Percentiles rank a stretch among this genome's conserved stretches.
Conservation (phyloP, 352 stramenopile genomes). For the Albugo candida region DNA sequence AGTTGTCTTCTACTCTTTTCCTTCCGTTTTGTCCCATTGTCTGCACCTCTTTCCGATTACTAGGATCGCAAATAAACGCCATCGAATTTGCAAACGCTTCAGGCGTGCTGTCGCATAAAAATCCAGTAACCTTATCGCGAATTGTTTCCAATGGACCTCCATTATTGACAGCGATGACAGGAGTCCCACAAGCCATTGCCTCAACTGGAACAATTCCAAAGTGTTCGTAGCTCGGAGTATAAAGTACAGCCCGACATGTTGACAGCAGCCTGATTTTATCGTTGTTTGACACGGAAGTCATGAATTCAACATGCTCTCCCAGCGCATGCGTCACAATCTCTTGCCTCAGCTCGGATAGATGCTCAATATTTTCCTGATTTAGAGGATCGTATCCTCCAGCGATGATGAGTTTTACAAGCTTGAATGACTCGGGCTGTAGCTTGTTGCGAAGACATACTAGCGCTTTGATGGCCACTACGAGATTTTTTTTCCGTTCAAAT, state of each 20-base stretch:
- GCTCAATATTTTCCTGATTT: slow-evolving; percentile 92
- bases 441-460: slow-evolving; percentile 33
- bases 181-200: slow-evolving; percentile 89
- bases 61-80: slow-evolving; percentile 24
- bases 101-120: slow-evolving; percentile 41
- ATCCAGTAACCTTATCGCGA: slow-evolving; percentile 68
- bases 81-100: slow-evolving; percentile 43
- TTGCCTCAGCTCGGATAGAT: slow-evolving; percentile 79
- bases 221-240: slow-evolving; percentile 94
- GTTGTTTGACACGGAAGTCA: slow-evolving; percentile 71
- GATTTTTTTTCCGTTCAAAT: slow-evolving; percentile 98
- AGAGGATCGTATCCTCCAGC: slow-evolving; percentile 91
- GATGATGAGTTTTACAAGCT: slow-evolving; percentile 76
- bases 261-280: slow-evolving; percentile 76
- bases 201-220: slow-evolving; percentile 99
- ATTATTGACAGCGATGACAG: slow-evolving; percentile 86
- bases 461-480: slow-evolving; percentile 76
- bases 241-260: slow-evolving; percentile 80
- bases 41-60: slow-evolving; percentile 12
- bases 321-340: slow-evolving; percentile 35
- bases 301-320: slow-evolving; percentile 68
- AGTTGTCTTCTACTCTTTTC: slow-evolving; percentile 26
- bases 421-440: slow-evolving; percentile 19
- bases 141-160: slow-evolving; percentile 96
- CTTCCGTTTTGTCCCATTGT: slow-evolving; percentile 30